Base-by-base conservation (phyloP, 2,329 filamentous ascomycete genomes). In the Aspergillus quadrilineatus region DNA sequence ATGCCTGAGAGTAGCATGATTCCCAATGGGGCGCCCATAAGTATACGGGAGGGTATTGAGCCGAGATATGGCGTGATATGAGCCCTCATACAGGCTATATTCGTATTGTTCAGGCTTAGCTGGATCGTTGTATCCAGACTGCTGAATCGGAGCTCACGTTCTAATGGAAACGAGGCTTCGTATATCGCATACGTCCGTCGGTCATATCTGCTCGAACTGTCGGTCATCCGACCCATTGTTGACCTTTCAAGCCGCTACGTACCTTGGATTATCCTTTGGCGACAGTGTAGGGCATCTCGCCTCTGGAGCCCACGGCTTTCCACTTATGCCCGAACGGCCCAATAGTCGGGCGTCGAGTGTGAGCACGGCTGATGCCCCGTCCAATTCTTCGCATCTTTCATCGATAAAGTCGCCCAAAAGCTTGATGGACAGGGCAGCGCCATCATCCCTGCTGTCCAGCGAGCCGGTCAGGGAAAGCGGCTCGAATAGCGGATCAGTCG, bases 21-120 rank as follows among this genome's bases (percentile, higher is more conserved):
- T 28, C 17, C 9, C 10, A 57, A 6, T 10, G 59, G 59, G 7
- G 53, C 12, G 6, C 14, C 37, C 10, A 47, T 54, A 9, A 61
- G 14, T 2, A 37, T 15, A 3, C 17, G 34, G 3, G 51, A 54
- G n/a, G 54, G 41, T 1, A 28, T 12, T 6, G 46, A 36, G 8
- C 59, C 59, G n/a, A 61, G 41, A 22, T 59, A 50, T 1, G 59
- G 50, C 1, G 59, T 61, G 37, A 61, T 57, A 22, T 61, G 30
- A n/a, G 59, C 45, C 9, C 47, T 41, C 10, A 43, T 22, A 34
- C 59, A 61, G 17, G 47, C 41, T 5, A 57, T 26, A 6, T 56
- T 43, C 6, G 43, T 54, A 8, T 49, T 47, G 9, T 59, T 57
- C 12, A 61, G 30, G 6, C 32, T 43, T 6, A 61, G 17, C 4